Base-by-base conservation (phyloP, 768 basidiomycete genomes). In the Amanita inopinata region DNA sequence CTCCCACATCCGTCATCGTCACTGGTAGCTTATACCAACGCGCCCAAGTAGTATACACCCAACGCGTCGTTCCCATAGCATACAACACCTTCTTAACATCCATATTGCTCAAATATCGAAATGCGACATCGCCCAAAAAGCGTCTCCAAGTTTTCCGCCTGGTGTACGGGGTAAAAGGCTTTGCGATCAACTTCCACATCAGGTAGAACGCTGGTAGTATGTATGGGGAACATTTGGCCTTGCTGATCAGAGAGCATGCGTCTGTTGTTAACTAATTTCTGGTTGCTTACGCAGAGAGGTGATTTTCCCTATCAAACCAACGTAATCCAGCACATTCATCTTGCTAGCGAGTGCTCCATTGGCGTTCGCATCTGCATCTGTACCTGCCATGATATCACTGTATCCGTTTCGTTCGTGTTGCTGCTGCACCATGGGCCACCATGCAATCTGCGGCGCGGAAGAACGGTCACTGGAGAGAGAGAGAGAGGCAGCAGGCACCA, bases 1-100 rank as follows among this genome's bases (percentile, higher is more conserved):
- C 51, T 4, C 51, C 59, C 7, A 64, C 38, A 19, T 60, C 56
- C 14, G 63, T 62, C 23, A 61, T 47, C 3, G 43, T 40, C 2
- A 28, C 19, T 27, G 51, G 49, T 17, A 59, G 48, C 5, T 51
- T 43, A 25, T 53, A 46, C 10, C 39, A 28, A 45, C 57, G 58
- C 20, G 49, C 45, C 51, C 51, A 63, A 6, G 27, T 14, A 22
- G 51, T 39, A 35, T 59, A 62, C 0, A 51, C 53, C 8, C 38
- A 45, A 11, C 34, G 22, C 4, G 57, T 53, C 11, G 54, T 53
- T 1, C 57, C 58, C 28, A 53, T 31, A 2, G 41, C 30, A 44
- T 45, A 48, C 33, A 59, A 57, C 46, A 61, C 45, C 45, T 62
- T 58, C 27, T 50, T 50, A 10, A 51, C 35, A 32, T 38, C 54